Conservation (phyloP, 179 eudicot genomes). For the Silene vulgaris region DNA sequence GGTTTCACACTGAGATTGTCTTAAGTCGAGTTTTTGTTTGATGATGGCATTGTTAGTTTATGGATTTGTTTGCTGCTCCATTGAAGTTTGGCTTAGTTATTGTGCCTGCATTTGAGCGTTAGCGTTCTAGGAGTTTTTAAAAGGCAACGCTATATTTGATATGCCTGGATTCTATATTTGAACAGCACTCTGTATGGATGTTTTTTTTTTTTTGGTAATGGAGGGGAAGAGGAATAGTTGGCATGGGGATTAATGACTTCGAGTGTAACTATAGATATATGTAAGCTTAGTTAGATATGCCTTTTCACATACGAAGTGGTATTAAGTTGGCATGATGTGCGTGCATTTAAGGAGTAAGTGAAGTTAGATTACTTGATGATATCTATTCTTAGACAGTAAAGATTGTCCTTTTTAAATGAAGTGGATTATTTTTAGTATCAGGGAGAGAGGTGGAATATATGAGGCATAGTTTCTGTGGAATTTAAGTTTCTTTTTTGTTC, state of each 20-base stretch:
- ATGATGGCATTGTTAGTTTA: neutral
- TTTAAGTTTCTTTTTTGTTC: neutral
- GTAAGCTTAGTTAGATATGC: neutral
- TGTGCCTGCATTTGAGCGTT: neutral
- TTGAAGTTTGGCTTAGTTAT: neutral
- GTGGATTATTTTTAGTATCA: neutral
- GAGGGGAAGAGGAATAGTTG: neutral
- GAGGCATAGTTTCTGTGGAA: neutral
- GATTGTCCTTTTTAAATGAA: neutral
- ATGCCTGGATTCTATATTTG: neutral
- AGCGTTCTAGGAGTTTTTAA: neutral
- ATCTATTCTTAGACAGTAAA: neutral
- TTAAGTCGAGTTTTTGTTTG: neutral
- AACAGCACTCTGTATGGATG: neutral
- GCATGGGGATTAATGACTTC: neutral
- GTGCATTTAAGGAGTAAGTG: neutral
- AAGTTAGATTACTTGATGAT: neutral
- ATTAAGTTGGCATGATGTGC: neutral
- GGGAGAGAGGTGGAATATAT: neutral
- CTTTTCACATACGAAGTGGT: neutral
- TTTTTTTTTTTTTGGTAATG: neutral
- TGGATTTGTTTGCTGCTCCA: too few relatives aligned
- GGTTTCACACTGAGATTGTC: neutral
- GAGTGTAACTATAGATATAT: neutral
- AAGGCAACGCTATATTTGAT: neutral